A percentile compares a stretch with the other conserved stretches of the same genome.
phyloP scores from a whole-genome alignment of 1,139 yeast genomes.

The Wickerhamomyces sp. region DNA sequence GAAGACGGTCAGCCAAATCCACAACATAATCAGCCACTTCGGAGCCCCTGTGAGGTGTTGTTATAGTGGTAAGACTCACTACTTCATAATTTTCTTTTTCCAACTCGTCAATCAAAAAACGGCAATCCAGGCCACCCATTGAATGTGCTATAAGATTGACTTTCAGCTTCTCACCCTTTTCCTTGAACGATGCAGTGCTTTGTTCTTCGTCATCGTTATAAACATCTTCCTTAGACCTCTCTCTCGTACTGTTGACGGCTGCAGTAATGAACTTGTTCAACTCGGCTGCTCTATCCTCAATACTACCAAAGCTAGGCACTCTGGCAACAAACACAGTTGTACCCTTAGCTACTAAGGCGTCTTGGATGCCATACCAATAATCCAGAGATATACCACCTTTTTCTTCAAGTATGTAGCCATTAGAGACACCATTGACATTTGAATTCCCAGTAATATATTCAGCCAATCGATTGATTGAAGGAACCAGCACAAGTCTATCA shows the following conservation, averaged over 20 bases:
- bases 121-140: constrained; percentile 88
- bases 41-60: constrained; percentile 88
- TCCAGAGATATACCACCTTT: constrained; percentile 44
- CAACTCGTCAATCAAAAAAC: constrained; percentile 63
- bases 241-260: constrained; percentile 34
- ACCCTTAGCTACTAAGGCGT: constrained; percentile 55
- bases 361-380: constrained; percentile 79
- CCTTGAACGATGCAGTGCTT: constrained; percentile 13
- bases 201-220: constrained; percentile 26
- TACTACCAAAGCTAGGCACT: constrained; percentile 81
- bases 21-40: constrained; percentile 73
- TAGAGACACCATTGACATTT: constrained; percentile 18
- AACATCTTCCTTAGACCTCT: constrained; percentile 28
- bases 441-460: constrained; percentile 21
- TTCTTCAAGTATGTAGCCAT: constrained; percentile 16
- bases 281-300: constrained; percentile 60
- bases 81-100: constrained; percentile 45
- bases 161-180: constrained; percentile 32
- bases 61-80: constrained; percentile 71
- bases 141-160: constrained; percentile 85
- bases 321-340: constrained; percentile 65
- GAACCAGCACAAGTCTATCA: constrained; percentile 53
- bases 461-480: constrained; percentile 32
- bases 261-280: constrained; percentile 49
- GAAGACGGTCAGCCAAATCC: constrained; percentile 23